These are phyloP conservation scores for Colletotrichum cereale DNA, from an alignment of 2,329 filamentous ascomycete genomes.

Conservation along the genomic window DNA sequence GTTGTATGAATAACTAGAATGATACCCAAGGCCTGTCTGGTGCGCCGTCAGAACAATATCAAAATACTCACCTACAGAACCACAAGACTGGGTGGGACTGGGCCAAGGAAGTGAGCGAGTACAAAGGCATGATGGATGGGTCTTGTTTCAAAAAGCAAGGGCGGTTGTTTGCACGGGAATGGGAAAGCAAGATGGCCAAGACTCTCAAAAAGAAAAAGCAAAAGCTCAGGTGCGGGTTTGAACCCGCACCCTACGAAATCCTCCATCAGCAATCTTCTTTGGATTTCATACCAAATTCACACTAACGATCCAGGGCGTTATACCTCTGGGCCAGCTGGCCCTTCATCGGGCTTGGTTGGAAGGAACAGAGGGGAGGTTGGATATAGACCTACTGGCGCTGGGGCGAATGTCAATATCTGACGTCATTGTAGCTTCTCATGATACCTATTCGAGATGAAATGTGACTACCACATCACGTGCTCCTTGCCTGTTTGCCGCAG, in stretches of 20 bases:
- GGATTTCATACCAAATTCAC: conserved; percentile 6
- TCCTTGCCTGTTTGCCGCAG: background rate
- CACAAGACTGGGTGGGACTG: background rate
- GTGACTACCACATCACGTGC: background rate
- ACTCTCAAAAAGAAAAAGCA: background rate
- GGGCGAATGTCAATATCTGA: background rate
- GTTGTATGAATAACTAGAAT: background rate
- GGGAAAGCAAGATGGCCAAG: background rate
- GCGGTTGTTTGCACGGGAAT: background rate
- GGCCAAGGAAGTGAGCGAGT: background rate
- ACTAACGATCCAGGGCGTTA: conserved; percentile 4
- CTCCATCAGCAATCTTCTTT: conserved; percentile 11
- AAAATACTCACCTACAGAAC: background rate
- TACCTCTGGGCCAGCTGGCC: background rate
- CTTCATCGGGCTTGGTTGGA: conserved; percentile 5
- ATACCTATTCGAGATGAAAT: conserved; percentile 5
- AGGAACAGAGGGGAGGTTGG: background rate
- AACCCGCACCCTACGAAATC: conserved; percentile 1
- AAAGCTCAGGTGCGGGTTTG: background rate
- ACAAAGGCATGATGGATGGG: background rate
- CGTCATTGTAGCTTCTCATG: background rate
- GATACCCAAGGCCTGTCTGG: conserved; percentile 6
- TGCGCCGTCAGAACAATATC: background rate
- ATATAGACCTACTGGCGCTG: background rate
- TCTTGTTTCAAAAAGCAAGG: background rate